Evolutionary conservation across 352 stramenopile genomes (phyloP).

Genomic region (Pythium biforme): DNA sequence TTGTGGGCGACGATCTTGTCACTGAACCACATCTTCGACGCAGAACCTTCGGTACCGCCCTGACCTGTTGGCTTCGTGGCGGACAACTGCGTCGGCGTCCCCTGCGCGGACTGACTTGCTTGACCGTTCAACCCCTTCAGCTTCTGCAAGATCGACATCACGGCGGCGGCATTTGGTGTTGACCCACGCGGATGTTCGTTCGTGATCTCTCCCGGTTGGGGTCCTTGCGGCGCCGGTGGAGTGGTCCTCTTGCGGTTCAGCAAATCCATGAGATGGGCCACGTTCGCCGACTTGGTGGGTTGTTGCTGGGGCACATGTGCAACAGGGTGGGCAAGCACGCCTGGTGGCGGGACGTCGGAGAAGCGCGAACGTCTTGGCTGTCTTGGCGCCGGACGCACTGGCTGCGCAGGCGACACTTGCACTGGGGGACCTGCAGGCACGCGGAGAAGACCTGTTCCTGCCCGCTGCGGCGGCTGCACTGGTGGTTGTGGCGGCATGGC

Average conservation of each 20-base stretch:
- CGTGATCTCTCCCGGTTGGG: slow-evolving; percentile 41
- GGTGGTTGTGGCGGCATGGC: slow-evolving; percentile 9
- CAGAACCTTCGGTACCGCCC: slow-evolving; percentile 19
- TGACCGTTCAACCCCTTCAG: slow-evolving; percentile 57
- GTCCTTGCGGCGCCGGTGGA: slow-evolving; percentile 5
- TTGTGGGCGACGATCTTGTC: slow-evolving; percentile 83
- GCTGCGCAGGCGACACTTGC: not conserved
- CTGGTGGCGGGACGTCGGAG: slow-evolving; percentile 24
- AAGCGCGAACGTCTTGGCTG: slow-evolving; percentile 38
- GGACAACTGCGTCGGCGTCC: slow-evolving; percentile 7
- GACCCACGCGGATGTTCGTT: slow-evolving; percentile 44
- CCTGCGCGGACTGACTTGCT: slow-evolving; percentile 11
- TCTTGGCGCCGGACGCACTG: slow-evolving; percentile 21
- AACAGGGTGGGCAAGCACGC: slow-evolving; percentile 17
- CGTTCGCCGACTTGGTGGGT: slow-evolving; percentile 60
- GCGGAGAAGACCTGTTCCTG: slow-evolving; percentile 17
- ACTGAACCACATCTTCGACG: slow-evolving; percentile 85
- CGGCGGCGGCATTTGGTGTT: slow-evolving; percentile 59
- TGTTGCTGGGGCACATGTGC: slow-evolving; percentile 20
- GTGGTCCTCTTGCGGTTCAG: slow-evolving; percentile 65
- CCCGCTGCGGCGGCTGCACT: not conserved
- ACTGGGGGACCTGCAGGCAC: slow-evolving; percentile 8
- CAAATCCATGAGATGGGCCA: slow-evolving; percentile 79
- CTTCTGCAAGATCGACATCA: slow-evolving; percentile 87
- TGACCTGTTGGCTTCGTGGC: slow-evolving; percentile 16